These are phyloP conservation scores for Mycosphaerella sp. DNA, from an alignment of 2,329 filamentous ascomycete genomes.

Conservation along the genomic window DNA sequence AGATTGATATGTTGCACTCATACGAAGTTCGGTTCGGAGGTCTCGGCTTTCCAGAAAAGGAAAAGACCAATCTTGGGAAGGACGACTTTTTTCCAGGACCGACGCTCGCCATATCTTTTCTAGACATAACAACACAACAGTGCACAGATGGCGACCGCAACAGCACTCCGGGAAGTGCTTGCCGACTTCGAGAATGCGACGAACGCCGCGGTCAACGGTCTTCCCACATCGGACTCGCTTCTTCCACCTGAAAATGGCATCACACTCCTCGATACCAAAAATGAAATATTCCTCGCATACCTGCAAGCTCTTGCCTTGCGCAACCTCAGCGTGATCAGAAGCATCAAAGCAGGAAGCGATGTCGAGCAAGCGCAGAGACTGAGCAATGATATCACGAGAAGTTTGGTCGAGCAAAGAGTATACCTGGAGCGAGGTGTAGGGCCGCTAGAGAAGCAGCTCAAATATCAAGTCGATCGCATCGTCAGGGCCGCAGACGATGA, in stretches of 20 bases:
- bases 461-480: slow-evolving; percentile 95
- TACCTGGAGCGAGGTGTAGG: slow-evolving; percentile 90
- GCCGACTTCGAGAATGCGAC: slow-evolving; percentile 52
- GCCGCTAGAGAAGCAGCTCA: slow-evolving; percentile 81
- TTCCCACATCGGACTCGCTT: slow-evolving; percentile 56
- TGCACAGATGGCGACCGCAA: slow-evolving; percentile 18
- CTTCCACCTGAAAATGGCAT: slow-evolving; percentile 78
- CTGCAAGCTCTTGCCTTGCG: slow-evolving; percentile 85
- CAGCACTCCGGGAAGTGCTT: slow-evolving; percentile 38
- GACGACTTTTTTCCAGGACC: too few species aligned
- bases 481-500: slow-evolving; percentile 77
- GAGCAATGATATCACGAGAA: slow-evolving; percentile 67
- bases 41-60: too few species aligned
- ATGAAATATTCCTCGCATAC: slow-evolving; percentile 94
- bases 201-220: slow-evolving; percentile 50
- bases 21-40: too few species aligned
- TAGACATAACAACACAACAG: neutral
- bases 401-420: slow-evolving; percentile 83
- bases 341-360: slow-evolving; percentile 34
- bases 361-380: slow-evolving; percentile 40
- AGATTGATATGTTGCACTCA: too few species aligned
- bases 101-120: neutral
- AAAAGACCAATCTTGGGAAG: too few species aligned
- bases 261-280: slow-evolving; percentile 91
- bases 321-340: slow-evolving; percentile 41